Base-by-base conservation (phyloP, 2,329 filamentous ascomycete genomes). In the Exophiala spinifera region DNA sequence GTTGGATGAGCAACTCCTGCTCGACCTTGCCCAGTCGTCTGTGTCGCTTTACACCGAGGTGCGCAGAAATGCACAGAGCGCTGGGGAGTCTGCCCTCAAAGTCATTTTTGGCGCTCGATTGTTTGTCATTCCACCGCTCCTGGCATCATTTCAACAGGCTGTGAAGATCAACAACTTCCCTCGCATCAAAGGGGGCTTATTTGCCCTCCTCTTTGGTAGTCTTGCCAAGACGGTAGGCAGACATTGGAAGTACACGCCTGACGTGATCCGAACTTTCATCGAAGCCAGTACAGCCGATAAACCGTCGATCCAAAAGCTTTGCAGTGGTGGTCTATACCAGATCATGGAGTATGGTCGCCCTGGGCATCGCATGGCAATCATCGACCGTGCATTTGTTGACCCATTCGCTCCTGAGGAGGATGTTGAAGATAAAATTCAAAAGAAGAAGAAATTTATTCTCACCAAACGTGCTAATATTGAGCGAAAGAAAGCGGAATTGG, bases 21-120 rank as follows among this genome's bases (percentile, higher is more conserved):
- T 95, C 14, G 91, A 99, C 68, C 79, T 99, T 34, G 90, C 91
- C 4, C 83, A 95, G 63, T 96, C 92, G 0, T 91, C 88, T 60
- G 85, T 95, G 2, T 97, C 92, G 0, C 76, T 89, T 3, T 99
- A 99, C 68, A 94, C 94, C 0, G 94, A 99, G 67, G 94, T 97
- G 48, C 87, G 95, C n/a, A 83, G 91, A 28, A 91, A 91, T 49
- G 94, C 94, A 2, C 94, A 99, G 69, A 87, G 86, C 57, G 90
- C 94, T 0, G 88, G 90, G 53, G 95, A 99, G 70, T 95, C 94
- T 0, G 94, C 94, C 0, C 81, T 97, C 28, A 96, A 96, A 74
- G 88, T 88, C 23, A 80, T 99, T 11, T 87, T 95, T 62, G 94
- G 91, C 1, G 89, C 91, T 19, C 86, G 91, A 51, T 86, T 91